A percentile compares a stretch with the other conserved stretches of the same genome.
phyloP scores from a whole-genome alignment of 2,329 filamentous ascomycete species.

The Venturia asperata region DNA sequence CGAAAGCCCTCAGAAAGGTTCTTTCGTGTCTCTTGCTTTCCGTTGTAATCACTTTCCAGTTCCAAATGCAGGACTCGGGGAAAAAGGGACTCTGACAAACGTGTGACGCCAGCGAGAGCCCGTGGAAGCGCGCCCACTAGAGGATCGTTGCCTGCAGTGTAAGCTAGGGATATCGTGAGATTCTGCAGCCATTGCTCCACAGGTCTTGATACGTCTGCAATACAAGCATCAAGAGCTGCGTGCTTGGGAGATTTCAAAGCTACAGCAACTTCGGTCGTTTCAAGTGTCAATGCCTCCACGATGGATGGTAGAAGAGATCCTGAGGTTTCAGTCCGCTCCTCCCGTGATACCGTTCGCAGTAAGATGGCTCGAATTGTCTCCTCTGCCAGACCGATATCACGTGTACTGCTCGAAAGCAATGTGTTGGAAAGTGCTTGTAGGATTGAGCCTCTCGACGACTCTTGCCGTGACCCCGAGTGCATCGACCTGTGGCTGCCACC shows the following conservation, averaged over 20 bases:
- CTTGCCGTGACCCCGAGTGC: background rate
- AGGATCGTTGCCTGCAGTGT: slow-evolving; percentile 54
- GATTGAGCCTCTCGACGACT: slow-evolving; percentile 28
- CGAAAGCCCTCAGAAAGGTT: slow-evolving; percentile 58
- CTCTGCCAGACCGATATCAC: slow-evolving; percentile 40
- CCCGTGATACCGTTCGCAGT: slow-evolving; percentile 25
- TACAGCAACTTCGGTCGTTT: slow-evolving; percentile 1
- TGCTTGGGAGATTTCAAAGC: background rate
- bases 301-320: slow-evolving; percentile 27
- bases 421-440: slow-evolving; percentile 32
- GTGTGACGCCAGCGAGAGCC: slow-evolving; percentile 57
- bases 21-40: slow-evolving; percentile 52
- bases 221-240: background rate
- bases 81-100: slow-evolving; percentile 66
- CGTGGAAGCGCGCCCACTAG: slow-evolving; percentile 62
- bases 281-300: slow-evolving; percentile 7
- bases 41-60: slow-evolving; percentile 60
- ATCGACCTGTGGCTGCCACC: background rate
- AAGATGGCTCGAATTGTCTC: slow-evolving; percentile 27
- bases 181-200: slow-evolving; percentile 50
- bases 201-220: background rate
- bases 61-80: slow-evolving; percentile 82
- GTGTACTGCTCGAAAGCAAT: slow-evolving; percentile 34
- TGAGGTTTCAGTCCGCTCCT: slow-evolving; percentile 27
- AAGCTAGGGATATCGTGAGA: slow-evolving; percentile 54